Base-by-base conservation (phyloP, 352 stramenopile genomes). In the Pythium myriotylum region DNA sequence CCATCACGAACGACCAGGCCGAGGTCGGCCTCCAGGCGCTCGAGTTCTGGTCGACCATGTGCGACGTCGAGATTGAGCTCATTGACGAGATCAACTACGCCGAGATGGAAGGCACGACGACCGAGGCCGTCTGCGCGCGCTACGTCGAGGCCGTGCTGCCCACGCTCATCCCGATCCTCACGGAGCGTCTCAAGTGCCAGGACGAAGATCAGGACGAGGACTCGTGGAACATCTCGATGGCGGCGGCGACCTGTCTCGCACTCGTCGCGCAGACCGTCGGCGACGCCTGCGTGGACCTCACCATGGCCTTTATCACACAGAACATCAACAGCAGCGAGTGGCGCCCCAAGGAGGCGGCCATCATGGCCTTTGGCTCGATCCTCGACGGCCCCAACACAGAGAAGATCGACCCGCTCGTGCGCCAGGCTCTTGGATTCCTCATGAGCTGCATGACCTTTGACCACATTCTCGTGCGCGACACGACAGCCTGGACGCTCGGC, bases 21-120 rank as follows among this genome's bases (percentile, higher is more conserved):
- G 86, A 95, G 54, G 97, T 99, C 17, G 92, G 92, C 0, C 85
- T 97, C 29, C 84, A 98, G 70, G 97, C 96, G 40, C 95, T 99
- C 62, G 97, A 99, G 78, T 99, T 99, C 67, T 99, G 97, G 97
- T 97, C 81, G 49, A 98, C 96, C 17, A 92, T 99, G 60, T 98
- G 90, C 67, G 96, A 99, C 59, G 91, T 97, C 20, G 97, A 99
- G 66, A 77, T 97, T 37, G 93, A 98, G 32, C 71, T 98, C 41
- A 81, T 98, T 10, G 92, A 98, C 26, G 88, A 99, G 61, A 90
- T 92, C 59, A 78, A 86, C 22, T 96, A 98, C 61, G 81, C 79
- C 17, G 71, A 88, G 66, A 56, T 88, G 20, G 76, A 88, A 37
- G 77, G 70, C 14, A 68, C 72, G 19, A 71, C 86, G 45, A 66